phyloP scores from a whole-genome alignment of 331 rosid genomes.

The Quercus phellos region DNA sequence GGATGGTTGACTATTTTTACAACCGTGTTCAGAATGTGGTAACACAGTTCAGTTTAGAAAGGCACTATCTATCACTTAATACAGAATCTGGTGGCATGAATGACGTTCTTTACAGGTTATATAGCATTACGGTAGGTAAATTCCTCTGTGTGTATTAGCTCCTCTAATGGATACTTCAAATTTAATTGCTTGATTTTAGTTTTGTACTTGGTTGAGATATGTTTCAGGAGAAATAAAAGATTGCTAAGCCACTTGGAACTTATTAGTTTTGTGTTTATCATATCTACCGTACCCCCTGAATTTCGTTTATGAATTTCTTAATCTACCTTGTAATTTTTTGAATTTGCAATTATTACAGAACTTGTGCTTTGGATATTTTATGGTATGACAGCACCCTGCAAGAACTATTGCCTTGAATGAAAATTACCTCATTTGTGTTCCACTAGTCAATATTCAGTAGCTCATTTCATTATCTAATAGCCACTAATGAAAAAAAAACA shows the following conservation, averaged over 20 bases:
- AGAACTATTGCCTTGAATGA: not conserved
- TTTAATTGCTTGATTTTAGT: not conserved
- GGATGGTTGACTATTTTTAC: constrained; percentile 92
- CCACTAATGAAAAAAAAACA: not conserved
- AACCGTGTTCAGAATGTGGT: constrained; percentile 66
- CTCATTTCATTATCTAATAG: not conserved
- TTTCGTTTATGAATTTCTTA: too few species aligned
- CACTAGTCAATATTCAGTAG: not conserved
- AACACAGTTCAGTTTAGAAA: constrained; percentile 36
- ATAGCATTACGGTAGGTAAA: constrained; percentile 51
- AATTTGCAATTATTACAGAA: not conserved
- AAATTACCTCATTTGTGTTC: not conserved
- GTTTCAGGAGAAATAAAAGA: not conserved
- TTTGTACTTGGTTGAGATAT: not conserved
- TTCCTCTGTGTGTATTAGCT: not conserved
- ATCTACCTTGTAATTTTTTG: not conserved
- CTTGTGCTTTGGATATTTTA: not conserved
- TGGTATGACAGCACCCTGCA: not conserved
- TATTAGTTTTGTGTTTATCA: not conserved
- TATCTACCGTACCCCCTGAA: not conserved
- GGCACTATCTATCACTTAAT: constrained; percentile 54
- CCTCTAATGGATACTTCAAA: not conserved
- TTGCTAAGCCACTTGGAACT: not conserved
- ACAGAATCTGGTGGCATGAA: constrained; percentile 94
- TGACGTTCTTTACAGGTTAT: constrained; percentile 77